These are phyloP conservation scores for Ceratocystis harringtonii DNA, from an alignment of 2,329 filamentous ascomycete genomes.

Conservation along the genomic window DNA sequence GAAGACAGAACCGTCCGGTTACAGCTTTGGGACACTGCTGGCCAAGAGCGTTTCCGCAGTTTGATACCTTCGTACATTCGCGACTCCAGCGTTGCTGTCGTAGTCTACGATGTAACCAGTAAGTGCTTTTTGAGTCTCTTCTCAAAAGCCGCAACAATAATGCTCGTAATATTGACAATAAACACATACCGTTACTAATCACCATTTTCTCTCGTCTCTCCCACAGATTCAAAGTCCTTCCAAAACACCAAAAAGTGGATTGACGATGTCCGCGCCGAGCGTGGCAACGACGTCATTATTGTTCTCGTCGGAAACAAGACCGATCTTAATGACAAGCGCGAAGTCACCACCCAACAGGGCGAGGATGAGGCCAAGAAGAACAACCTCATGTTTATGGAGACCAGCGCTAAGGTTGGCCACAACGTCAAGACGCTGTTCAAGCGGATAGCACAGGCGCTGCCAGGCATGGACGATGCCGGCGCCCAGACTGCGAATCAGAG, in stretches of 20 bases:
- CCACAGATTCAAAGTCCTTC: conserved; percentile 75
- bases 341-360: conserved; percentile 90
- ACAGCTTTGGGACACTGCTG: conserved; percentile 96
- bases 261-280: conserved; percentile 89
- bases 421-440: conserved; percentile 97
- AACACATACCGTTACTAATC: not conserved
- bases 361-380: conserved; percentile 98
- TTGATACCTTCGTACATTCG: conserved; percentile 97
- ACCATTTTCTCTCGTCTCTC: too few species aligned
- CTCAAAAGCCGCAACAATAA: too few species aligned
- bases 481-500: conserved; percentile 61
- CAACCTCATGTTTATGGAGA: conserved; percentile 98
- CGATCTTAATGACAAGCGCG: conserved; percentile 92
- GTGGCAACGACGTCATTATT: conserved; percentile 97
- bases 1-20: conserved; percentile 95
- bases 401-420: conserved; percentile 90
- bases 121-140: conserved; percentile 20
- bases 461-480: conserved; percentile 85
- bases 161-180: not conserved
- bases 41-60: conserved; percentile 92
- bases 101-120: conserved; percentile 97
- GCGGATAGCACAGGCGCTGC: conserved; percentile 93
- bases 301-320: conserved; percentile 99
- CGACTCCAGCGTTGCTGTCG: conserved; percentile 92
- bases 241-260: conserved; percentile 99